A percentile compares a stretch with the other conserved stretches of the same genome.
phyloP scores from a whole-genome alignment of 495 filamentous ascomycete genomes.

The Neurospora discreta region DNA sequence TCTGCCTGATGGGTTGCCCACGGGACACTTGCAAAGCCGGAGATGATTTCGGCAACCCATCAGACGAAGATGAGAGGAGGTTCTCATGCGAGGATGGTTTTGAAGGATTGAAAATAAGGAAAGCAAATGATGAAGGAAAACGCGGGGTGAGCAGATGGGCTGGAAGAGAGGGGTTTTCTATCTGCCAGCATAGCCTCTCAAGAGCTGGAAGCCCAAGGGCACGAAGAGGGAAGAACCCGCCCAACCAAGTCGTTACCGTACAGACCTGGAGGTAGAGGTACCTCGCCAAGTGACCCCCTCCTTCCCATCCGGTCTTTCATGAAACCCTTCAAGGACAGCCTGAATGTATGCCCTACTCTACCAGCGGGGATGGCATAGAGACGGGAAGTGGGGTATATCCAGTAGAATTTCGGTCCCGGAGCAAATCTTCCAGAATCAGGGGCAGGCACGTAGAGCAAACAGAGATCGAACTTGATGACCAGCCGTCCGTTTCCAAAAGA shows the following conservation, averaged over 20 bases:
- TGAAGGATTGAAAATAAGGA: background rate
- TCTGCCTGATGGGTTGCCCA: background rate
- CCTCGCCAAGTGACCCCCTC: background rate
- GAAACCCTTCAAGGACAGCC: background rate
- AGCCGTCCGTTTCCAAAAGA: background rate
- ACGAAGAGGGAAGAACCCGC: background rate
- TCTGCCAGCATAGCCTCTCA: background rate
- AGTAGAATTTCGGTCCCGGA: background rate
- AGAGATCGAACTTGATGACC: background rate
- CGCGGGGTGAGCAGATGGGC: background rate
- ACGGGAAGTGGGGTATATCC: background rate
- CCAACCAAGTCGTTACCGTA: background rate
- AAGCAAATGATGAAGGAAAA: background rate
- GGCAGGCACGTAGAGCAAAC: background rate
- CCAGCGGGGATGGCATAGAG: background rate
- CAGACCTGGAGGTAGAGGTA: background rate
- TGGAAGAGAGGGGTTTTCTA: background rate
- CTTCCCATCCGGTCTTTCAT: background rate
- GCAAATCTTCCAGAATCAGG: background rate
- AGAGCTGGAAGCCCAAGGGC: background rate
- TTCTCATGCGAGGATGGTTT: background rate
- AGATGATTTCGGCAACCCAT: background rate
- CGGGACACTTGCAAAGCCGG: background rate
- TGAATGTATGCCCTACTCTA: background rate
- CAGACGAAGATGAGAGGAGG: constrained; percentile 23